Conservation (phyloP, 2,329 filamentous ascomycete genomes). For the Chaetomiaceae sp. region DNA sequence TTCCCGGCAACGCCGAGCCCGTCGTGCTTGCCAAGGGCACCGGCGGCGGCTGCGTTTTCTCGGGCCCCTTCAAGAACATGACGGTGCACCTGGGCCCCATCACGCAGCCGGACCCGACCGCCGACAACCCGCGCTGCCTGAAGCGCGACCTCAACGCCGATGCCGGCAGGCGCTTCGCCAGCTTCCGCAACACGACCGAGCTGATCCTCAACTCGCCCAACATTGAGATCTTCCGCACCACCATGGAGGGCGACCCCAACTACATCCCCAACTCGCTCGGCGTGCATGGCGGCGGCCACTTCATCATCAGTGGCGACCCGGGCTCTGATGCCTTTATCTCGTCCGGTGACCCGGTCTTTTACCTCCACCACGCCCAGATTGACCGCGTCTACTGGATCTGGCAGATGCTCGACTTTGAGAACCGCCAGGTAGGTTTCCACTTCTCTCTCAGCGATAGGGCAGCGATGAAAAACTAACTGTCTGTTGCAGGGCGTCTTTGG, state of each 20-base stretch:
- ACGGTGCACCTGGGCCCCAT: constrained; percentile 38
- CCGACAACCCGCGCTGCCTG: constrained; percentile 41
- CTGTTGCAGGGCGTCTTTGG: constrained; percentile 35
- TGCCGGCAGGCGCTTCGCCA: constrained; percentile 30
- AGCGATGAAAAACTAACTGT: not conserved
- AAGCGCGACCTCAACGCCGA: constrained; percentile 38
- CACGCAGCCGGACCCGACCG: constrained; percentile 25
- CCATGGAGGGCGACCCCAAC: constrained; percentile 29
- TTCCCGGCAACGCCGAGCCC: constrained; percentile 3
- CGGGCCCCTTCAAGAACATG: constrained; percentile 32
- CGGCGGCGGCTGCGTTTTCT: constrained; percentile 24
- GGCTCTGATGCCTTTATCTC: constrained; percentile 23
- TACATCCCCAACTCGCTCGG: constrained; percentile 27
- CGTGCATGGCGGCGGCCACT: constrained; percentile 37
- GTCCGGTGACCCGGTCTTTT: constrained; percentile 26
- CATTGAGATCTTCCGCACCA: constrained; percentile 39
- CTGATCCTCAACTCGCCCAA: constrained; percentile 35
- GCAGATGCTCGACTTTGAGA: constrained; percentile 28
- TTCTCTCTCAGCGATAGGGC: too few species aligned
- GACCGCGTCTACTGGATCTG: constrained; percentile 27
- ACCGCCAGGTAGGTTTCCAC: constrained; percentile 13
- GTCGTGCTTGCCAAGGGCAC: constrained; percentile 17
- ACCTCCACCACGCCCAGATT: constrained; percentile 25
- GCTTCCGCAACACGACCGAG: constrained; percentile 33
- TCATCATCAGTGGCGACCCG: constrained; percentile 31